Evolutionary conservation across 768 basidiomycete species (phyloP).

Genomic region (Russula compacta): DNA sequence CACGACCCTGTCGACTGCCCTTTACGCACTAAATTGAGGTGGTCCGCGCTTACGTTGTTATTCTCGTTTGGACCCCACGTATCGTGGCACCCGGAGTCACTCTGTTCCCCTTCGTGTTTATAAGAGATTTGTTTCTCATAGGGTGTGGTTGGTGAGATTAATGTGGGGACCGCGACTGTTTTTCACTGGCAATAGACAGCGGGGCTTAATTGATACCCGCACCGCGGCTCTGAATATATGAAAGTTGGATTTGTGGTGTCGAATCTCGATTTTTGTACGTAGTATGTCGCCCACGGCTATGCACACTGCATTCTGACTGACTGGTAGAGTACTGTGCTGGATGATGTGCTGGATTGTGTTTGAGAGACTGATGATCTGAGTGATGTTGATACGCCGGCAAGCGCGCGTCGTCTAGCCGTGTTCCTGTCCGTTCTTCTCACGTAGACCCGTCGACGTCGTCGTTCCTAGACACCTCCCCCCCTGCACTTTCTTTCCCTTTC

Average conservation of each 20-base stretch:
- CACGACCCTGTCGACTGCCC: constrained; percentile 19
- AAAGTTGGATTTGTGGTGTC: background rate
- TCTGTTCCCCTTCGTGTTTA: constrained; percentile 13
- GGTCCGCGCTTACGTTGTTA: constrained; percentile 6
- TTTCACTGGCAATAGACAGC: background rate
- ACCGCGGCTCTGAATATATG: background rate
- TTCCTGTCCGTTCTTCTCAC: too few species aligned
- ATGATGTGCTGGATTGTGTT: too few species aligned
- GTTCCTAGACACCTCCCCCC: background rate
- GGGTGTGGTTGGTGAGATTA: background rate
- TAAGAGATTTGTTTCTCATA: constrained; percentile 10
- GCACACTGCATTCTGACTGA: too few species aligned
- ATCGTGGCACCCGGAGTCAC: background rate
- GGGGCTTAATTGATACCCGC: background rate
- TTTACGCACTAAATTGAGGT: constrained; percentile 23
- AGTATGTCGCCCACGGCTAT: too few species aligned
- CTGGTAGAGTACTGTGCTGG: too few species aligned
- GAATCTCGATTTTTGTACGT: too few species aligned
- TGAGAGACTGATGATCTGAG: too few species aligned
- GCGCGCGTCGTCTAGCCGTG: too few species aligned
- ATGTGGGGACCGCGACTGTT: constrained; percentile 3
- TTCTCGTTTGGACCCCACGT: constrained; percentile 2
- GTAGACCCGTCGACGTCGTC: background rate
- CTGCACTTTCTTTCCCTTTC: background rate
- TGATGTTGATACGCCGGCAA: too few species aligned